Evolutionary conservation across 1,284 basidiomycete species (phyloP), one percentile per base, ranked within the genome.

Genomic region (Chondrostereum purpureum): DNA sequence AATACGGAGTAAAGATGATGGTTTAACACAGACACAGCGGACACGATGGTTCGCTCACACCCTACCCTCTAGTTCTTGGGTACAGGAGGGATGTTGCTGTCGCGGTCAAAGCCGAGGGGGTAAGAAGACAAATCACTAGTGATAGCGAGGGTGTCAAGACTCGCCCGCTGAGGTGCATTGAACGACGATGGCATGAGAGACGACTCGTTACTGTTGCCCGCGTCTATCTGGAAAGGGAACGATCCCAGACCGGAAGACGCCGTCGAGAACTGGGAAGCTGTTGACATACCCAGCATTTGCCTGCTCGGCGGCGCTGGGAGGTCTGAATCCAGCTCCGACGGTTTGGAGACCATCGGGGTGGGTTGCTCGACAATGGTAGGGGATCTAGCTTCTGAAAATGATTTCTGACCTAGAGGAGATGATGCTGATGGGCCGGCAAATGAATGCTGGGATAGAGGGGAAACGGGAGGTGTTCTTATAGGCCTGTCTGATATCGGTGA

Each of bases 221-320:
- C 69, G 50, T 87, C 85, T 57, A 90, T 87, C 50, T 88, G 86
- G 76, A 90, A 90, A 27, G 84, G 80, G 72, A 88, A 90, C 45
- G 76, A 85, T 23, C 79, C 83, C 49, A 84, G 70, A 35, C 84
- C 85, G 34, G 80, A 80, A 16, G 85, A 86, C 35, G 78, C 74
- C 4, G 82, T 83, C 12, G 85, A 88, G 27, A 83, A 58, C 57
- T 85, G 77, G 19, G 83, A 85, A 10, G 72, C 80, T 1, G 79
- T 81, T 5, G 84, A 88, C 65, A 86, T 65, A 17, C 82, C 81
- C 16, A 83, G 66, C 16, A 69, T 68, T 39, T 70, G 75, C 47
- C 83, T 69, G 55, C 70, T 68, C 3, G 78, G 74, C 22, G 78
- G 77, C 19, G 70, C 57, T 34, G 73, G 65, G 50, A 73, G 59